Evolutionary conservation across 1,139 yeast genomes (phyloP).

Genomic region (Candida glucosophila): DNA sequence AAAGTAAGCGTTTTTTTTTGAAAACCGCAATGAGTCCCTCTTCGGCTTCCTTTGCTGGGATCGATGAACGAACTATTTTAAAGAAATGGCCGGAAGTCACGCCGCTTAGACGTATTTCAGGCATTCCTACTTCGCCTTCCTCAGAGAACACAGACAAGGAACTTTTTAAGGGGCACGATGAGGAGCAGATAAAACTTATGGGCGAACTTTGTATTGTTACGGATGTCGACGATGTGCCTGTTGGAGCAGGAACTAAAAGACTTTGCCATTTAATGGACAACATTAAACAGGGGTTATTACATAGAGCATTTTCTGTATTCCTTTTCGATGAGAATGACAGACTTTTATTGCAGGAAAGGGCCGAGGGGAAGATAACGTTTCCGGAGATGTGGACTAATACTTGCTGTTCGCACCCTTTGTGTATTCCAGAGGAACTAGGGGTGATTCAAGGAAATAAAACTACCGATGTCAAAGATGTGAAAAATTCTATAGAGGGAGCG

Average conservation of each 20-base stretch:
- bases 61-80: too few relatives aligned
- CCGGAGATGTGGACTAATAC: constrained; percentile 98
- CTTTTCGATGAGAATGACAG: constrained; percentile 71
- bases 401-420: constrained; percentile 95
- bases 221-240: constrained; percentile 77
- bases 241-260: constrained; percentile 93
- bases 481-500: constrained; percentile 62
- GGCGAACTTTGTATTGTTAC: constrained; percentile 93
- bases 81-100: constrained; percentile 56
- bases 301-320: constrained; percentile 93
- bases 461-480: constrained; percentile 35
- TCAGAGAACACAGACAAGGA: constrained; percentile 14
- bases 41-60: too few relatives aligned
- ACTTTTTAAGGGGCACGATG: constrained; percentile 77
- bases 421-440: constrained; percentile 76
- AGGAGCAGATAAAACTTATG: constrained; percentile 91
- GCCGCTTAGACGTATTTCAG: constrained; percentile 41
- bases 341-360: constrained; percentile 86
- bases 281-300: constrained; percentile 77
- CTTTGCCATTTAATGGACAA: constrained; percentile 86
- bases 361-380: constrained; percentile 92
- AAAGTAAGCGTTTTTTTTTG: too few relatives aligned
- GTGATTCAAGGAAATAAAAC: constrained; percentile 13
- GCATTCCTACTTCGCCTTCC: constrained; percentile 30
- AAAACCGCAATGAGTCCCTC: too few relatives aligned